Percentiles rank a stretch among this genome's conserved stretches.
phyloP scores from a whole-genome alignment of 805 yeast species.

The Wilhelminamyces savonicus region DNA sequence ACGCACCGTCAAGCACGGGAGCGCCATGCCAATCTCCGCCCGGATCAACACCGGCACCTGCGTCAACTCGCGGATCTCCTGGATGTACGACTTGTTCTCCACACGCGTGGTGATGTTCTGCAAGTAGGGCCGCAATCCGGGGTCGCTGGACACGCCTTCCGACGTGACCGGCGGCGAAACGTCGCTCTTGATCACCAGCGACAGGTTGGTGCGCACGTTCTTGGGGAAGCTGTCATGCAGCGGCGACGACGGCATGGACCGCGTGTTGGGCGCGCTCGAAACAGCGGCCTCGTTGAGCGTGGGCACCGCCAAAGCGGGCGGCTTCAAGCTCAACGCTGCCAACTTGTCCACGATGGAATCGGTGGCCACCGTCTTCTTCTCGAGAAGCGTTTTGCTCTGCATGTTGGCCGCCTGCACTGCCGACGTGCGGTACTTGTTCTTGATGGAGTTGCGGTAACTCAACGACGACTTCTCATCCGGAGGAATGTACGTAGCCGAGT shows the following conservation, averaged over 20 bases:
- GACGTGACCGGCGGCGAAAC: too few species aligned
- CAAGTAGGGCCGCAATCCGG: constrained; percentile 52
- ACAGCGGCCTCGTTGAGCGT: constrained; percentile 3
- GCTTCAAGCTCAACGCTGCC: constrained; percentile 40
- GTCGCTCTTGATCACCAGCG: constrained; percentile 10
- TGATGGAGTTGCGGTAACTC: constrained; percentile 71
- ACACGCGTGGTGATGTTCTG: constrained; percentile 49
- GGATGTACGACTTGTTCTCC: constrained; percentile 60
- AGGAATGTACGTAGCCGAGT: constrained; percentile 86
- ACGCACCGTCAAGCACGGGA: constrained; percentile 91
- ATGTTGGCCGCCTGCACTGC: constrained; percentile 64
- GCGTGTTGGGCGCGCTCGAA: constrained; percentile 3
- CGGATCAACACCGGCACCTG: constrained; percentile 81
- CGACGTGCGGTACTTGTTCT: constrained; percentile 69
- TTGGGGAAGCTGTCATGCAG: constrained; percentile 12
- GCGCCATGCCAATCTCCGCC: constrained; percentile 91
- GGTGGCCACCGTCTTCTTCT: constrained; percentile 21
- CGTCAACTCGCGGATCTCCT: constrained; percentile 72
- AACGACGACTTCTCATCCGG: constrained; percentile 79
- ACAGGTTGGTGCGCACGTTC: constrained; percentile 15
- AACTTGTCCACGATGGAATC: constrained; percentile 46
- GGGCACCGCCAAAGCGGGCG: constrained; percentile 36
- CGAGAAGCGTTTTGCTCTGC: constrained; percentile 35
- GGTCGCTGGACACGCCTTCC: constrained; percentile 13
- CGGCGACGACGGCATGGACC: constrained; percentile 23